A percentile compares a stretch with the other conserved stretches of the same genome.
These are phyloP conservation scores for Malus hybrid DNA, from an alignment of 331 rosid genomes.

Conservation along the genomic window DNA sequence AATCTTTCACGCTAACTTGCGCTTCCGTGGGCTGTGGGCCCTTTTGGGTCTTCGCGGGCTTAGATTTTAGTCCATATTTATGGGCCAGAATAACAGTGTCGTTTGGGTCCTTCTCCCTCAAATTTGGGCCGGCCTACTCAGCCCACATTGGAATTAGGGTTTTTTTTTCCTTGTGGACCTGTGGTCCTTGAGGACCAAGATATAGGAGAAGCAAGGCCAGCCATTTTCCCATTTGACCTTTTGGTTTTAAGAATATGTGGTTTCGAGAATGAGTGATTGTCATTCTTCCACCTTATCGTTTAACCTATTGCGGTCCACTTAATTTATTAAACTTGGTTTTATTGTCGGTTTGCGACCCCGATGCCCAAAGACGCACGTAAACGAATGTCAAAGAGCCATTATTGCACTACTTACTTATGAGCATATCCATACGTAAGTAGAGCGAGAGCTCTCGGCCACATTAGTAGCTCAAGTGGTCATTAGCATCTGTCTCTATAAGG, in stretches of 20 bases:
- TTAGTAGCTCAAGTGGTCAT: too few species aligned
- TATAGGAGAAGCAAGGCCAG: background rate
- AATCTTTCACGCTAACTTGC: background rate
- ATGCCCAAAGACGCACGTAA: too few species aligned
- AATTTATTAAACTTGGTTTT: too few species aligned
- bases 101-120: background rate
- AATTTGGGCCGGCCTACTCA: background rate
- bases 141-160: background rate
- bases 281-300: background rate
- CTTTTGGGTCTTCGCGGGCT: background rate
- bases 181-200: background rate
- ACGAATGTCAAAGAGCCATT: background rate
- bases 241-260: background rate
- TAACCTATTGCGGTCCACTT: background rate
- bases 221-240: background rate
- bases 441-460: too few species aligned
- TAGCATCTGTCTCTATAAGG: background rate
- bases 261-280: background rate
- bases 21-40: background rate
- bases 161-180: background rate
- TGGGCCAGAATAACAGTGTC: background rate
- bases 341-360: too few species aligned
- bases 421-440: background rate
- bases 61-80: background rate
- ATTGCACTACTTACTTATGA: background rate